Conservation (phyloP, 306 rosid genomes). For the Trifolium fragiferum region DNA sequence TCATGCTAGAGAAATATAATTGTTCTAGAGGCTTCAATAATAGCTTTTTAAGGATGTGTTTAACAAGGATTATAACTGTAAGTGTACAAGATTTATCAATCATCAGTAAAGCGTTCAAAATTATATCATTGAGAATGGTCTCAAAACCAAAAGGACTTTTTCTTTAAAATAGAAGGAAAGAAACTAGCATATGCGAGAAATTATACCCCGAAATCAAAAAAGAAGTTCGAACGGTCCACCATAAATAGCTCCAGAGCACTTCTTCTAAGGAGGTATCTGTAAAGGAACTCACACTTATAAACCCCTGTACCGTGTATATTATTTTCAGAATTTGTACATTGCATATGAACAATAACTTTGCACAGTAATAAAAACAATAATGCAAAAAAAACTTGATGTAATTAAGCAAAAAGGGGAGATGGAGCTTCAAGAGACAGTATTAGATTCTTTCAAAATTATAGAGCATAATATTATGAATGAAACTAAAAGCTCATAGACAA, state of each 20-base stretch:
- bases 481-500: conserved; percentile 28
- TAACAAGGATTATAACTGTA: conserved; percentile 27
- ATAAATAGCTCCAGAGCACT: conserved; percentile 96
- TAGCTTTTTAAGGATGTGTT: conserved; percentile 26
- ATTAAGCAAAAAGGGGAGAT: conserved; percentile 1
- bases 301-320: conserved; percentile 7
- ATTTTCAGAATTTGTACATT: conserved; percentile 13
- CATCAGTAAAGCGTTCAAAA: conserved; percentile 32
- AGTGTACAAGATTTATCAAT: conserved; percentile 19
- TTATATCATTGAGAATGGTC: conserved; percentile 19
- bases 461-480: neutral
- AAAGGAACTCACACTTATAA: conserved; percentile 38
- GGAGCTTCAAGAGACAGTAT: conserved; percentile 27
- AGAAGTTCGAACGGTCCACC: conserved; percentile 95
- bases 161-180: conserved; percentile 16
- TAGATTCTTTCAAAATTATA: conserved; percentile 14
- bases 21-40: conserved; percentile 14
- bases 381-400: neutral
- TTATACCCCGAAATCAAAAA: conserved; percentile 95
- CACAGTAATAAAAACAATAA: conserved; percentile 19
- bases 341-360: conserved; percentile 24
- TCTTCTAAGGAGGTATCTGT: conserved; percentile 94
- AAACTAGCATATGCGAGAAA: conserved; percentile 33
- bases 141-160: conserved; percentile 5
- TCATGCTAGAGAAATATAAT: conserved; percentile 15